Base-by-base conservation (phyloP, 169 alveolate species). In the Eimeria acervulina region DNA sequence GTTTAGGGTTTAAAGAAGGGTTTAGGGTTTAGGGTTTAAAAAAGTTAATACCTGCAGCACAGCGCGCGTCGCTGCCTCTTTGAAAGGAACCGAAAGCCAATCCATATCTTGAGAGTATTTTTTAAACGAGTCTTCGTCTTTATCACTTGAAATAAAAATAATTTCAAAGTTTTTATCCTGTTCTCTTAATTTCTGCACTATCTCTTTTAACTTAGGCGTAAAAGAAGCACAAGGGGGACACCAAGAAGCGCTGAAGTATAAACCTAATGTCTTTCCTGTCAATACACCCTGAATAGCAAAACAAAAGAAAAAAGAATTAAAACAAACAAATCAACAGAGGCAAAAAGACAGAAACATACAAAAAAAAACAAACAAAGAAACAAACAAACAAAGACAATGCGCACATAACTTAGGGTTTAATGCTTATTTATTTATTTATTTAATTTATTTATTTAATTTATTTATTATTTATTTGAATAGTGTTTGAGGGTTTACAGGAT, bases 161-260 rank as follows among this genome's bases (percentile, higher is more conserved):
- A 98, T 88, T 83, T 97, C 98, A 33, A 97, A 76, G 63, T 95
- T 33, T 70, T 93, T 55, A 5, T 72, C 90, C 23, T 40, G 28
- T 63, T 92, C 94, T 76, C 92, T 97, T 7, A 96, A 94, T 15
- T 83, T 92, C 72, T 97, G 93, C 95, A 97, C 97, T 87, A 97
- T 90, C 87, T 97, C 97, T 21, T 93, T 96, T 33, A 98, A 97
- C 52, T 96, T 95, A 44, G 99, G 99, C 40, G 98, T 97, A 96
- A 98, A 98, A 44, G 66, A 95, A 88, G 98, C 93, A 96, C 99
- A 98, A 3, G 99, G 99, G 28, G 98, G 98, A 72, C 98, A 98
- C 98, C 98, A 97, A 88, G 97, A 97, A 87, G 98, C 98, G 40
- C 98, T 83, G 95, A 98, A 98, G 96, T 98, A 98, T 47, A 98